Evolutionary conservation across 2,329 filamentous ascomycete species (phyloP).

Genomic region (Xylaria sp.): DNA sequence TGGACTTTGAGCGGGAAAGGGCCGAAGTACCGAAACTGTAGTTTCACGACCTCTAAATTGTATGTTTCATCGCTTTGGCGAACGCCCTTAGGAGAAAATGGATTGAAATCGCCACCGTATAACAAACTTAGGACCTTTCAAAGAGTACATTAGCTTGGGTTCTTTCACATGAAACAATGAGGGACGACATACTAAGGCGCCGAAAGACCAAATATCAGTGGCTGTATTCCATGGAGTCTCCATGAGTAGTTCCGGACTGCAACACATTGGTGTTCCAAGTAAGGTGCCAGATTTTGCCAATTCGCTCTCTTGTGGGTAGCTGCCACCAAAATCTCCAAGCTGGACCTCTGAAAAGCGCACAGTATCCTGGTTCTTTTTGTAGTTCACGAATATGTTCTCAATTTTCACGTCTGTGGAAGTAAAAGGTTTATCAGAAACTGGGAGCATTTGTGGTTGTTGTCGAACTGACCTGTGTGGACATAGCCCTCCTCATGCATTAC

Average conservation of each 20-base stretch:
- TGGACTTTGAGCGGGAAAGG: constrained; percentile 3
- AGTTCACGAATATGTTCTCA: constrained; percentile 5
- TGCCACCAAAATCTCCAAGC: constrained; percentile 3
- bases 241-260: constrained; percentile 4
- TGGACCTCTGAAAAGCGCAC: constrained; percentile 10
- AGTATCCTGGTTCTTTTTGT: background rate
- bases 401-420: background rate
- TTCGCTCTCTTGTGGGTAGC: background rate
- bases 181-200: background rate
- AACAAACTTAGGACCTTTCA: constrained; percentile 1
- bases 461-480: background rate
- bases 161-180: background rate
- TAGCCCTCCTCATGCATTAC: constrained; percentile 6
- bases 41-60: constrained; percentile 3
- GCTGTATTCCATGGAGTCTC: constrained; percentile 2
- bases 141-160: background rate
- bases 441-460: background rate
- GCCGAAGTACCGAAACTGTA: constrained; percentile 7
- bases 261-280: background rate
- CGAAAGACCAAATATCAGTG: constrained; percentile 18
- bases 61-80: background rate
- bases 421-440: background rate
- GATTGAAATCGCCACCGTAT: constrained; percentile 20
- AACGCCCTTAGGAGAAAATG: constrained; percentile 9
- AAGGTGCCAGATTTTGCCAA: background rate